phyloP scores from a whole-genome alignment of 129 eudicot species.

The Centaurea solstitialis region DNA sequence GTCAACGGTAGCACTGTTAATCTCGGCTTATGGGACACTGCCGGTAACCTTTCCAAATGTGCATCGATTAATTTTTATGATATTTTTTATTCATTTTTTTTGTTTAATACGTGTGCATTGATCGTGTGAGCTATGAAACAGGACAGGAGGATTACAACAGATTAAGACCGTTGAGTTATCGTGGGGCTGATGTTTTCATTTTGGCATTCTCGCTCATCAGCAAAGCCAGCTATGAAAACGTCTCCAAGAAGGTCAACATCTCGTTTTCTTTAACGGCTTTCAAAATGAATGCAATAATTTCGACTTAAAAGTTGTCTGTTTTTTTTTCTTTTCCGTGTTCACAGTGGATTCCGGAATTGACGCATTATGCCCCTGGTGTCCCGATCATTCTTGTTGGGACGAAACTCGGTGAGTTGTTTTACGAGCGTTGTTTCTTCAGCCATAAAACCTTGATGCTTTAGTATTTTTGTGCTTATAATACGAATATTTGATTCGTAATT shows the following conservation, averaged over 20 bases:
- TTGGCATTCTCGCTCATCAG: conserved; percentile 96
- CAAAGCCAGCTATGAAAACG: conserved; percentile 99
- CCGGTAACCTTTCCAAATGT: conserved; percentile 58
- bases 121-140: conserved; percentile 37
- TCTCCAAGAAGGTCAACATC: conserved; percentile 75
- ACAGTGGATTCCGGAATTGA: conserved; percentile 99
- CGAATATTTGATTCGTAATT: neutral
- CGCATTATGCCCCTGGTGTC: conserved; percentile 97
- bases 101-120: neutral
- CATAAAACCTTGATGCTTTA: neutral
- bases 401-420: conserved; percentile 76
- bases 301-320: neutral
- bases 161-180: conserved; percentile 99
- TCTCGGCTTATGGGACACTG: conserved; percentile 99
- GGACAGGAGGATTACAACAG: conserved; percentile 99
- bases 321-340: neutral
- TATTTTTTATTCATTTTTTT: no score
- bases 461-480: neutral
- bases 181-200: conserved; percentile 99
- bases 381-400: conserved; percentile 99
- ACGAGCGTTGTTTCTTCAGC: neutral
- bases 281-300: neutral
- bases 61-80: neutral
- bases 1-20: conserved; percentile 94
- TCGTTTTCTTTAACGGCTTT: neutral